Conservation (phyloP, 371 early-diverging fungal species). For the Blakeslea trispora region DNA sequence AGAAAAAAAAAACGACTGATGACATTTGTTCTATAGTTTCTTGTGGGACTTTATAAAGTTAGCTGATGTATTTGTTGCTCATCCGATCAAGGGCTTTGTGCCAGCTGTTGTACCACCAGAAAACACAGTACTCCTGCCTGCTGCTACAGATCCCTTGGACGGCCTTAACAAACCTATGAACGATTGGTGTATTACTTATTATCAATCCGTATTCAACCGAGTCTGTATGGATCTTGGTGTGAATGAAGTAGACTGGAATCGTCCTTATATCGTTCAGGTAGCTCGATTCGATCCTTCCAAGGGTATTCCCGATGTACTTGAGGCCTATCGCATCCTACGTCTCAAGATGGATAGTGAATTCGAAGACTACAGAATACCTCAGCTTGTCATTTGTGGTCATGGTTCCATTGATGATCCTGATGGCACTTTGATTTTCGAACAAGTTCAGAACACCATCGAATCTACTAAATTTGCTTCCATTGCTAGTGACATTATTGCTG, state of each 20-base stretch:
- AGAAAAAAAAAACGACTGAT: too few relatives aligned
- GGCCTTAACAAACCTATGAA: slow-evolving; percentile 74
- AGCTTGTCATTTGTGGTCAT: slow-evolving; percentile 82
- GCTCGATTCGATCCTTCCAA: slow-evolving; percentile 92
- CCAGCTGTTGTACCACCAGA: slow-evolving; percentile 68
- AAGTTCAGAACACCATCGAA: slow-evolving; percentile 51
- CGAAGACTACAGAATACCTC: slow-evolving; percentile 54
- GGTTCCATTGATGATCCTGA: slow-evolving; percentile 91
- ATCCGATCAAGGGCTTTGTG: slow-evolving; percentile 75
- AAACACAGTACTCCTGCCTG: slow-evolving; percentile 72
- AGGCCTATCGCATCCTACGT: slow-evolving; percentile 71
- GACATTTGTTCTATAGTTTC: too few relatives aligned
- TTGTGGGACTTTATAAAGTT: slow-evolving; percentile 74
- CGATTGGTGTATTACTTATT: slow-evolving; percentile 58
- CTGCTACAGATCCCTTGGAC: slow-evolving; percentile 75
- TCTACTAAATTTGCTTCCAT: slow-evolving; percentile 51
- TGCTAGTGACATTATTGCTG: slow-evolving; percentile 61
- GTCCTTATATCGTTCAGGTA: slow-evolving; percentile 86
- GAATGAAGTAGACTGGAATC: slow-evolving; percentile 56
- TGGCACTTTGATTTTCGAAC: slow-evolving; percentile 71
- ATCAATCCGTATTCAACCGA: slow-evolving; percentile 77
- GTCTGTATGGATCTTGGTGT: slow-evolving; percentile 73
- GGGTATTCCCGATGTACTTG: slow-evolving; percentile 81
- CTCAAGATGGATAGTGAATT: slow-evolving; percentile 46
- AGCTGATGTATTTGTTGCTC: slow-evolving; percentile 78